Evolutionary conservation across 2,329 filamentous ascomycete genomes (phyloP), one percentile per base, ranked within the genome.

Genomic region (Dactylellina cionopaga): DNA sequence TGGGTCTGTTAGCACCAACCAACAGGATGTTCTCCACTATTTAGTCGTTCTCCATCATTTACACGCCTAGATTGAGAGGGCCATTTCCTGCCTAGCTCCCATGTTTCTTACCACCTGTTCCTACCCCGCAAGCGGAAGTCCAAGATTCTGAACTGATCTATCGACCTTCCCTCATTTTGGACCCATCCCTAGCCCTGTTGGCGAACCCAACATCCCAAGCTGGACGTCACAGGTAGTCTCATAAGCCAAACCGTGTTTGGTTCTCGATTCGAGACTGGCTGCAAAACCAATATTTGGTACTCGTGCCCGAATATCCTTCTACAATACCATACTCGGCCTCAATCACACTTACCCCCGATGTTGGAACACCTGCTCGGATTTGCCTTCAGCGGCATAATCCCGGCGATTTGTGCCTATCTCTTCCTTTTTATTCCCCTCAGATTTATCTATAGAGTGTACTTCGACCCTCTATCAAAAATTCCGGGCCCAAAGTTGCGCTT

Each of bases 401-500:
- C 54, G 54, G 54, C 37, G 25, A 58, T 58, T 46, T 58, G 54
- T 27, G 22, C 44, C 47, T 62, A 60, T 60, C 17, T 62, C 46
- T 41, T 51, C 31, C 13, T 31, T 31, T 46, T 35, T 19, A 27
- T 59, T 25, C 43, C 33, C 17, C 47, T 71, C 4, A 47, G 41
- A 49, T 63, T 70, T 17, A 22, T 80, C 41, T 79, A 78, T 59
- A 75, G 76, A 60, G 54, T 80, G 10, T 76, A 75, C 33, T 70
- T 80, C 15, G 78, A 81, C 56, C 79, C 79, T 1, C 75, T 81
- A 5, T 69, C 77, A 7, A 64, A 64, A 1, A 76, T 81, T 25
- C 80, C 80, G 0, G 79, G 80, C 13, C 79, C 79, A 5, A 78
- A 76, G 46, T 75, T 80, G 10, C 78, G 79, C 77, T 29, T 81